A percentile compares a stretch with the other conserved stretches of the same genome.
These are phyloP conservation scores for Rhizopogon vulgaris DNA, from an alignment of 768 basidiomycete genomes.

Conservation along the genomic window DNA sequence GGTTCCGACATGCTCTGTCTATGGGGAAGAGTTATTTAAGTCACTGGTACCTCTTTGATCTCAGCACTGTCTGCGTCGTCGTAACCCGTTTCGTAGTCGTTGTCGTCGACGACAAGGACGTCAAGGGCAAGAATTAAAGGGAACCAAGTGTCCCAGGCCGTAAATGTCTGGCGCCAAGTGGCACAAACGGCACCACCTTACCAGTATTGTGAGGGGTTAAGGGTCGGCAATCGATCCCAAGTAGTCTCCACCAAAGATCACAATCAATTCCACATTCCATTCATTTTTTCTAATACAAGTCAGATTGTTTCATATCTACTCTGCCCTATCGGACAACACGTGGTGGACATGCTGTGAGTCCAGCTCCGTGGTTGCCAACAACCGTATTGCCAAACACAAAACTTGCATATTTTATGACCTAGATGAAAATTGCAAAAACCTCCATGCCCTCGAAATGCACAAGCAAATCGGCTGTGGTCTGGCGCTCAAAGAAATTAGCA, in stretches of 20 bases:
- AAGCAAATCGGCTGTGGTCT: not conserved
- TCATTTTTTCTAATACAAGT: not conserved
- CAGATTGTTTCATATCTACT: not conserved
- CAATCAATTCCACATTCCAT: conserved; percentile 3
- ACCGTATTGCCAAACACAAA: not conserved
- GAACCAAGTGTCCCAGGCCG: conserved; percentile 8
- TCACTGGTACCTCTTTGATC: not conserved
- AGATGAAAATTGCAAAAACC: not conserved
- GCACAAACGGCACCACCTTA: conserved; percentile 11
- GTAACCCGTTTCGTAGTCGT: conserved; percentile 3
- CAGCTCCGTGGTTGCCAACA: not conserved
- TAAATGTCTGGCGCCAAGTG: conserved; percentile 8
- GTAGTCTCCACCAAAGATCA: not conserved
- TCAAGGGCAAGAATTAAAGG: conserved; percentile 8
- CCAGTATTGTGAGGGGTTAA: conserved; percentile 16
- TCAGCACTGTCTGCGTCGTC: conserved; percentile 1
- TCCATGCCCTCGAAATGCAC: not conserved
- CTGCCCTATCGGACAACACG: not conserved
- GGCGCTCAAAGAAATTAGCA: not conserved
- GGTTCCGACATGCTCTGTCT: conserved; percentile 58
- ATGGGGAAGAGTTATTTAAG: not conserved
- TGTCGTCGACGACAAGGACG: conserved; percentile 14
- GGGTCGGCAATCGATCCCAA: conserved; percentile 23
- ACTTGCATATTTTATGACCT: not conserved
- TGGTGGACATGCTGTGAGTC: not conserved